phyloP scores from a whole-genome alignment of 164 flowering plant species.

The Berberis thunbergii region DNA sequence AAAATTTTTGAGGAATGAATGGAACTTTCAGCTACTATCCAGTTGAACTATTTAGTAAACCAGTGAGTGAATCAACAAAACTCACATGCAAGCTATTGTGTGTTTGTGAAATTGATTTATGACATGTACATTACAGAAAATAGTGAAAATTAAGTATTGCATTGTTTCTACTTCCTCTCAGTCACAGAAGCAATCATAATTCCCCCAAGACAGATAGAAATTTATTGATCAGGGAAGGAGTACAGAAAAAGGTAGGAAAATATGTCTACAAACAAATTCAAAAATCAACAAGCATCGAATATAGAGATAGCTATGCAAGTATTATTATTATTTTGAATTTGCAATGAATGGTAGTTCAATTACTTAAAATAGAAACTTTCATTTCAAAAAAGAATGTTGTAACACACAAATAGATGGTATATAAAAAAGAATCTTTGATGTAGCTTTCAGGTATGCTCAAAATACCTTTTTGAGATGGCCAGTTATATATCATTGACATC shows the following conservation, averaged over 20 bases:
- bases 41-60: no score
- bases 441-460: background rate
- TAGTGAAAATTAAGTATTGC: no score
- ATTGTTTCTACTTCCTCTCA: no score
- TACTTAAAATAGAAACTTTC: background rate
- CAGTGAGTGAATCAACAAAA: no score
- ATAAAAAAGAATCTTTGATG: no score
- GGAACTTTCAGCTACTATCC: no score
- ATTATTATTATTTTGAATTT: background rate
- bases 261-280: background rate
- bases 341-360: background rate
- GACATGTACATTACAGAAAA: no score
- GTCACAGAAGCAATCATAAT: no score
- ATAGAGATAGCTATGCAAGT: background rate
- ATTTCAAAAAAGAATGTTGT: background rate
- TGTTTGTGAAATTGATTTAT: no score
- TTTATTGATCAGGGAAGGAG: background rate
- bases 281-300: background rate
- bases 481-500: constrained; percentile 99
- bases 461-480: constrained; percentile 80
- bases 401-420: background rate
- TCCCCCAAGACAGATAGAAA: no score
- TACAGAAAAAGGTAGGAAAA: background rate
- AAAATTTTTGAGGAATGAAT: no score
- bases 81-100: no score